Evolutionary conservation across 352 stramenopile species (phyloP).

Genomic region (Globisporangium okanoganense): DNA sequence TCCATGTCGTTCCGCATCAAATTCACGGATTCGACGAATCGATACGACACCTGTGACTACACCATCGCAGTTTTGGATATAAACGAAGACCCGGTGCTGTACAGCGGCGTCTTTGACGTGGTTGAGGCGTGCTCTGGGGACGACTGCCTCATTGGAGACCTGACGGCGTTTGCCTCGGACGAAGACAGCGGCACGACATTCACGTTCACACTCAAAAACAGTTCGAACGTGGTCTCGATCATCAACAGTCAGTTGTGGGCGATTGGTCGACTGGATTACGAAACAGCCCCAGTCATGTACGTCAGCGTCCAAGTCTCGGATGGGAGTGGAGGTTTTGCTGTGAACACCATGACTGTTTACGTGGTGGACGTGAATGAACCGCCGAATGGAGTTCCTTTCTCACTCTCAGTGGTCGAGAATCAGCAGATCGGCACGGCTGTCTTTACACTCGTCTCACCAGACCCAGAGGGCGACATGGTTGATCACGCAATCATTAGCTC

Average conservation of each 20-base stretch:
- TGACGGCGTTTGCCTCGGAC: slow-evolving; percentile 36
- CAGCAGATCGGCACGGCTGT: slow-evolving; percentile 23
- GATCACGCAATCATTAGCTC: slow-evolving; percentile 3
- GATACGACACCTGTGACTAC: slow-evolving; percentile 39
- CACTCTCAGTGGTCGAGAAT: slow-evolving; percentile 32
- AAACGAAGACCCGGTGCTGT: slow-evolving; percentile 41
- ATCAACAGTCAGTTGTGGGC: slow-evolving; percentile 5
- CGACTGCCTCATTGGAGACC: slow-evolving; percentile 39
- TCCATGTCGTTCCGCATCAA: slow-evolving; percentile 30
- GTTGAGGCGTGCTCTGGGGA: slow-evolving; percentile 37
- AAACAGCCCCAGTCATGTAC: slow-evolving; percentile 8
- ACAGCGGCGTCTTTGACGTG: slow-evolving; percentile 38
- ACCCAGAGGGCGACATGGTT: slow-evolving; percentile 42
- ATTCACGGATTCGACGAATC: slow-evolving; percentile 39
- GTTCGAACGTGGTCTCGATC: not conserved
- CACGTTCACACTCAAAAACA: slow-evolving; percentile 25
- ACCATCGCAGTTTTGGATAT: slow-evolving; percentile 34
- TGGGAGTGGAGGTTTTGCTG: slow-evolving; percentile 16
- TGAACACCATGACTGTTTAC: slow-evolving; percentile 18
- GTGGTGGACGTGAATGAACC: slow-evolving; percentile 32
- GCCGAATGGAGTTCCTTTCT: slow-evolving; percentile 23
- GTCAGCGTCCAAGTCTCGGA: slow-evolving; percentile 23
- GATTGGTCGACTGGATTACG: slow-evolving; percentile 1
- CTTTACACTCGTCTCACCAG: slow-evolving; percentile 17
- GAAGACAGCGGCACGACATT: slow-evolving; percentile 38